Evolutionary conservation across 2,329 filamentous ascomycete species (phyloP).

Genomic region (Colletotrichum sp.): DNA sequence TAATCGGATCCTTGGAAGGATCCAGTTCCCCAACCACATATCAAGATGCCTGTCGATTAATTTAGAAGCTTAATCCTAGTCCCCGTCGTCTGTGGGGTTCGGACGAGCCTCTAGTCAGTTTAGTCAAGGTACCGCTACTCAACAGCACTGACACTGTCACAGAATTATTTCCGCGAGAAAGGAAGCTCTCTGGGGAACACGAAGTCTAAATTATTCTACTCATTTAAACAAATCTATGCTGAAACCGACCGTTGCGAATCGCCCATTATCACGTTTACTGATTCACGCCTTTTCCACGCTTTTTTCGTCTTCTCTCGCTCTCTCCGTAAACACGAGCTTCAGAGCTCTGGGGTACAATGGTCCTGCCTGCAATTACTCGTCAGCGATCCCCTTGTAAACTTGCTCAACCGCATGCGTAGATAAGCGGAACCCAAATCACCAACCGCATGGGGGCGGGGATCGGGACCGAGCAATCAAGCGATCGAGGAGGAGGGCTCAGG

Average conservation of each 20-base stretch:
- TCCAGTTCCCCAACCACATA: not conserved
- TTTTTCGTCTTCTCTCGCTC: not conserved
- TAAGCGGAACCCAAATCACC: not conserved
- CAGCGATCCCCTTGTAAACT: not conserved
- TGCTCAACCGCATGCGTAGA: not conserved
- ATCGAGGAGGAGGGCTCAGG: not conserved
- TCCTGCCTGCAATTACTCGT: slow-evolving; percentile 6
- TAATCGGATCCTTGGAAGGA: not conserved
- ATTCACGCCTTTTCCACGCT: not conserved
- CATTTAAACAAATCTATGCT: not conserved
- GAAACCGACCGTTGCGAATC: not conserved
- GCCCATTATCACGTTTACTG: not conserved
- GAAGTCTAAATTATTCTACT: not conserved
- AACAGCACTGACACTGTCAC: not conserved
- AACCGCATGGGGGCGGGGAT: not conserved
- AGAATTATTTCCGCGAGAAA: not conserved
- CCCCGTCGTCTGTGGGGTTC: not conserved
- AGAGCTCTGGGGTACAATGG: slow-evolving; percentile 13
- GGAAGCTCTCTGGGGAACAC: not conserved
- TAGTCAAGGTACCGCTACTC: not conserved
- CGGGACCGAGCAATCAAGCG: not conserved
- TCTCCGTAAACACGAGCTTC: slow-evolving; percentile 7
- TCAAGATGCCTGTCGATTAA: slow-evolving; percentile 3
- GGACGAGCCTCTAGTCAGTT: not conserved
- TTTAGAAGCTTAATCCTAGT: slow-evolving; percentile 12